A percentile compares a stretch with the other conserved stretches of the same genome.
Conservation (phyloP, 2,329 filamentous ascomycete species). For the Emergomyces pasteurianus region DNA sequence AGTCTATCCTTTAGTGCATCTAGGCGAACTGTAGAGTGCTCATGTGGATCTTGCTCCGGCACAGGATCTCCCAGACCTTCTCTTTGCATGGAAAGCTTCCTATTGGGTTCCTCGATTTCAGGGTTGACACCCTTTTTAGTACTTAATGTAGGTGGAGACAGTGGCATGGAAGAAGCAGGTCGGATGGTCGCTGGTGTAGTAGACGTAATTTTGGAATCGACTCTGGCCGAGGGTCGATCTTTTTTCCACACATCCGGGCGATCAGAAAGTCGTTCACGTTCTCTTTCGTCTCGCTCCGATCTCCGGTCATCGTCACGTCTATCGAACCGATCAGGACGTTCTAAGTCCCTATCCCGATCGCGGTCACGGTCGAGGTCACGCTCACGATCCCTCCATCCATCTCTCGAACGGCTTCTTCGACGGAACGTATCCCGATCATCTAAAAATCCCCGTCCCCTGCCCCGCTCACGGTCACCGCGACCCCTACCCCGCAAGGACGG, state of each 20-base stretch:
- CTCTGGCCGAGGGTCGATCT: constrained; percentile 22
- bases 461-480: constrained; percentile 32
- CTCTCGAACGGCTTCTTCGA: constrained; percentile 33
- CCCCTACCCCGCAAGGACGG: constrained; percentile 31
- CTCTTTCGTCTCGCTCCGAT: constrained; percentile 13
- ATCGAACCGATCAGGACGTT: constrained; percentile 16
- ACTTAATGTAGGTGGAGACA: not conserved
- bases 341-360: constrained; percentile 18
- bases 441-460: constrained; percentile 29
- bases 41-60: constrained; percentile 22
- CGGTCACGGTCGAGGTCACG: constrained; percentile 24
- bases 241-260: constrained; percentile 28
- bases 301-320: constrained; percentile 23
- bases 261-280: constrained; percentile 18
- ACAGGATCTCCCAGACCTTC: constrained; percentile 16
- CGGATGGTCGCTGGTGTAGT: constrained; percentile 6
- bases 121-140: constrained; percentile 5
- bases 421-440: constrained; percentile 33
- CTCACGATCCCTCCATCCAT: constrained; percentile 32
- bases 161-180: constrained; percentile 3
- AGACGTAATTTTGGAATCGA: constrained; percentile 16
- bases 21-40: constrained; percentile 15
- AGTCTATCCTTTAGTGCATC: constrained; percentile 20
- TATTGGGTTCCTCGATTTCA: not conserved
- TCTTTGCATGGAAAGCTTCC: not conserved